Percentiles rank a stretch among this genome's conserved stretches.
Evolutionary conservation across 805 yeast genomes (phyloP).

Genomic region (Saturnispora serradocipensis): DNA sequence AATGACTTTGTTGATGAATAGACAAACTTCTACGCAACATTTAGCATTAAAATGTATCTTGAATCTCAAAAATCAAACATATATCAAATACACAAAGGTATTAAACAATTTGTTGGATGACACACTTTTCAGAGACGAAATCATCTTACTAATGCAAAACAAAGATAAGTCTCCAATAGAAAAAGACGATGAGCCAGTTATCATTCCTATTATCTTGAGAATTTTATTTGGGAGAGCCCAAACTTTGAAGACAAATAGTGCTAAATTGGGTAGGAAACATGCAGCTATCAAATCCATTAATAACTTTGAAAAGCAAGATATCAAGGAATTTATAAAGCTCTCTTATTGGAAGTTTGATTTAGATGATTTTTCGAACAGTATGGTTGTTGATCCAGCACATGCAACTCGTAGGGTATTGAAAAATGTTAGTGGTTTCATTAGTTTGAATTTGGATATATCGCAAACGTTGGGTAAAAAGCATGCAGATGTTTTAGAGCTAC

Average conservation of each 20-base stretch:
- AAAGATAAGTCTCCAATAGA: constrained; percentile 48
- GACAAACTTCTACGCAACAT: constrained; percentile 54
- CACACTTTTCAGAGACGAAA: constrained; percentile 75
- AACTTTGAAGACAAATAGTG: constrained; percentile 54
- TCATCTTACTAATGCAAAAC: constrained; percentile 50
- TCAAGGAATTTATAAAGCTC: constrained; percentile 51
- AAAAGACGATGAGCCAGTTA: constrained; percentile 43
- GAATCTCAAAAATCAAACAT: constrained; percentile 47
- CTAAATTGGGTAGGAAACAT: constrained; percentile 60
- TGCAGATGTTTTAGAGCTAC: constrained; percentile 37
- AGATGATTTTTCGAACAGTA: constrained; percentile 24
- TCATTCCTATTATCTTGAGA: constrained; percentile 68
- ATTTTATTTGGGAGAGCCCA: constrained; percentile 84
- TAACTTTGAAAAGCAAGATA: constrained; percentile 41
- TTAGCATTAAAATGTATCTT: constrained; percentile 62
- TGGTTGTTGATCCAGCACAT: constrained; percentile 16
- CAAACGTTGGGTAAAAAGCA: constrained; percentile 51
- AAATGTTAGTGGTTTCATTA: constrained; percentile 55
- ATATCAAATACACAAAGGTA: constrained; percentile 65
- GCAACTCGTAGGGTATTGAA: constrained; percentile 32
- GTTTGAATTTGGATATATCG: constrained; percentile 47
- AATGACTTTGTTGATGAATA: constrained; percentile 50
- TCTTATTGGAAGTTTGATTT: constrained; percentile 48
- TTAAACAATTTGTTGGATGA: constrained; percentile 73
- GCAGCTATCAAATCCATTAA: constrained; percentile 62